Base-by-base conservation (phyloP, 2,329 filamentous ascomycete genomes). In the Neofusicoccum ribis region DNA sequence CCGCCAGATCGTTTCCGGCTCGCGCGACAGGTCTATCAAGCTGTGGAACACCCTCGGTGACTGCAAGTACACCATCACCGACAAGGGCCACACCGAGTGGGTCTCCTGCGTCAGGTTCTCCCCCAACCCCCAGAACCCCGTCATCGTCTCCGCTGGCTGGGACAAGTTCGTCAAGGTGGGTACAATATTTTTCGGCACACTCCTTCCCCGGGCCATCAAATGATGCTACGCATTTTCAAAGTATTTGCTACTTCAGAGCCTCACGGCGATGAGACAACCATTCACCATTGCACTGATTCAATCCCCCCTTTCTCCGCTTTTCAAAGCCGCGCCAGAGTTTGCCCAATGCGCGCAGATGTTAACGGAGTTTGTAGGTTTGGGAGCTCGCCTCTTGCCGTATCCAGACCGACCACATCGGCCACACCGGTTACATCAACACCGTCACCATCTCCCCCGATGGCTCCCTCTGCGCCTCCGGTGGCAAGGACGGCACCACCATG, bases 231-330 rank as follows among this genome's bases (percentile, higher is more conserved):
- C 89, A 91, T 88, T 82, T 83, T 81, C 80, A 85, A 93, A 92
- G 93, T 98, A 98, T 98, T 98, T 98, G 95, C 95, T 98, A 98
- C 95, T 99, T 98, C 94, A 97, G 95, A 99, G 93, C 92, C 88
- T 84, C 82, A 81, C 81, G 88, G 93, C 92, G 82, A 97, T 98
- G 95, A 99, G 94, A 99, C 92, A 89, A 96, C 85, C 84, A 87
- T 88, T 91, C 91, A 94, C 93, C 91, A 70, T 85, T 87, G 88
- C 87, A 86, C 92, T 96, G 92, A 96, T 88, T 79, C 76, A 36
- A 74, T 23, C 23, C 63, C 70, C 56, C 63, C 64, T 58, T 63
- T 62, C 59, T 70, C 61, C 61, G 64, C 66, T 60, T 49, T 58
- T 47, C 43, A 17, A 7, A 46, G 54, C 64, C 51, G 47, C 52